phyloP scores from a whole-genome alignment of 148 eudicot genomes.

The Cornus suecica region DNA sequence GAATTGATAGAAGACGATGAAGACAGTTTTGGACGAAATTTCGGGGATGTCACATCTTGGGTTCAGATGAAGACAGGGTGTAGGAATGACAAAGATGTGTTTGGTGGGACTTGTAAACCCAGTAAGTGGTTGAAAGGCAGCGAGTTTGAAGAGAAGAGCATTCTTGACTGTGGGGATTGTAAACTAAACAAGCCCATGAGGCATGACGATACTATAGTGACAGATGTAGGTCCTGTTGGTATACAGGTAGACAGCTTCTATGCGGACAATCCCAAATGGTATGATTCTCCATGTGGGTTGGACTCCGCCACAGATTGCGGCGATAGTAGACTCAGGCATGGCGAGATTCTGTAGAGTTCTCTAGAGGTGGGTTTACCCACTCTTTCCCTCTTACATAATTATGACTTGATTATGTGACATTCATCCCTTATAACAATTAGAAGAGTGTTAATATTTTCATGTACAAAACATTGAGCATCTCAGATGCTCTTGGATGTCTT shows the following conservation, averaged over 20 bases:
- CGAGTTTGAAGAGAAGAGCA: conserved; percentile 77
- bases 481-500: conserved; percentile 38
- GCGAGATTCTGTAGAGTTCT: conserved; percentile 59
- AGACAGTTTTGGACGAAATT: conserved; percentile 78
- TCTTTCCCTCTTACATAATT: conserved; percentile 41
- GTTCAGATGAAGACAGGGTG: conserved; percentile 61
- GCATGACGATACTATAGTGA: conserved; percentile 61
- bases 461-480: conserved; percentile 51
- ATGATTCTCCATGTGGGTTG: conserved; percentile 89
- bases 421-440: conserved; percentile 26
- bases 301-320: conserved; percentile 79
- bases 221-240: conserved; percentile 77
- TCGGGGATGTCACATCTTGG: conserved; percentile 85
- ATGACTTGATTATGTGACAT: conserved; percentile 18
- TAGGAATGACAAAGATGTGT: conserved; percentile 59
- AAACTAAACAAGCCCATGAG: conserved; percentile 70
- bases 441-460: conserved; percentile 60
- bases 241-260: conserved; percentile 86
- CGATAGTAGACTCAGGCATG: conserved; percentile 62
- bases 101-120: conserved; percentile 62
- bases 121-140: conserved; percentile 72
- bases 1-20: conserved; percentile 86
- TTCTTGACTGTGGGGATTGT: conserved; percentile 56
- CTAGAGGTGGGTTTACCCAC: conserved; percentile 35
- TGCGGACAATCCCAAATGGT: conserved; percentile 91